phyloP scores from a whole-genome alignment of 352 stramenopile genomes.

The Sclerospora graminicola region DNA sequence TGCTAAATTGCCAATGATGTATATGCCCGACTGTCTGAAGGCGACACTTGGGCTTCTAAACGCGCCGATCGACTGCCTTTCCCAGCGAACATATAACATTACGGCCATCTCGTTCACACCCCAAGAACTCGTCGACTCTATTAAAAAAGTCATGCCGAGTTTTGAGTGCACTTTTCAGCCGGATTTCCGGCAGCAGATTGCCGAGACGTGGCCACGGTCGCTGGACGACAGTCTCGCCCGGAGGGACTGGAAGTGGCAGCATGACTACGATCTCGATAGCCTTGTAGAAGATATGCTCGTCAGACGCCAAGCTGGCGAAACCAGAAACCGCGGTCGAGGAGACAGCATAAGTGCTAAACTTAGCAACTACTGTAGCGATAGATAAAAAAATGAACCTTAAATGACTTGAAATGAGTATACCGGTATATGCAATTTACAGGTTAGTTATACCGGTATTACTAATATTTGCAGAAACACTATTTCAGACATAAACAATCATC shows the following conservation, averaged over 20 bases:
- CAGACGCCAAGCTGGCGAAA: conserved; percentile 57
- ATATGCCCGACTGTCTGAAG: conserved; percentile 90
- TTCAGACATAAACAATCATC: too few species aligned
- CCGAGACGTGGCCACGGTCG: conserved; percentile 83
- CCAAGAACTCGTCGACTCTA: conserved; percentile 70
- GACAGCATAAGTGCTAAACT: conserved; percentile 15
- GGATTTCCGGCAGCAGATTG: conserved; percentile 88
- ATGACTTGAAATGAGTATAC: too few species aligned
- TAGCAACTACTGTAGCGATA: too few species aligned
- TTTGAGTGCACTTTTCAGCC: conserved; percentile 85
- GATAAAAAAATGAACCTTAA: too few species aligned
- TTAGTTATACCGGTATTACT: too few species aligned
- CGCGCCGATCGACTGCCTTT: conserved; percentile 53
- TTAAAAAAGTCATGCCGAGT: conserved; percentile 77
- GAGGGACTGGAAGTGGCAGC: conserved; percentile 84
- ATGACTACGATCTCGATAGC: conserved; percentile 81
- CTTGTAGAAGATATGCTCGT: conserved; percentile 88
- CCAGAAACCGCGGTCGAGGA: conserved; percentile 9
- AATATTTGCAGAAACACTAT: too few species aligned
- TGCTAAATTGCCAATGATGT: conserved; percentile 89
- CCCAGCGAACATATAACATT: conserved; percentile 87
- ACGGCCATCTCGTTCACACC: conserved; percentile 86
- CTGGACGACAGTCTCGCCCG: conserved; percentile 78
- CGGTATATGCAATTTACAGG: too few species aligned
- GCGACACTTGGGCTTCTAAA: conserved; percentile 77